Conservation (phyloP, 225 moss, liverwort and hornwort species). For the Lunularia cruciata region DNA sequence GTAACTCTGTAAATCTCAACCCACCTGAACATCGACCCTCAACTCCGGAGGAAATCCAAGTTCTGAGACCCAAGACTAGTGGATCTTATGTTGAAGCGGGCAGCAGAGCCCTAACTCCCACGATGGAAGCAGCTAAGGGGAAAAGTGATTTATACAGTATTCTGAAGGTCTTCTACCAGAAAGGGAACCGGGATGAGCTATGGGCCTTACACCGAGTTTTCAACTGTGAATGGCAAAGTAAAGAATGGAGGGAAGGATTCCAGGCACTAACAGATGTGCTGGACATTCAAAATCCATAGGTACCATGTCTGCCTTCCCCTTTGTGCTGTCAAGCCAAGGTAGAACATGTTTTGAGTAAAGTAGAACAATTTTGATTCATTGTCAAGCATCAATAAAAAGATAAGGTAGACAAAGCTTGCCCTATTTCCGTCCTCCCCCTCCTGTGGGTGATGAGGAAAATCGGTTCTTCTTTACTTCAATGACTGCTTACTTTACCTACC, state of each 20-base stretch:
- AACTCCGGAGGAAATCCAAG: conserved; percentile 31
- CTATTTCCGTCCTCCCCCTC: background rate
- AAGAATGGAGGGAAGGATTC: conserved; percentile 51
- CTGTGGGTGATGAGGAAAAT: background rate
- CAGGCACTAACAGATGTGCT: conserved; percentile 48
- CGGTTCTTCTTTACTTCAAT: too few species aligned
- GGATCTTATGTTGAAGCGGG: conserved; percentile 29
- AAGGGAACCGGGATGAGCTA: conserved; percentile 43
- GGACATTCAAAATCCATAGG: conserved; percentile 25
- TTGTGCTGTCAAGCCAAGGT: background rate
- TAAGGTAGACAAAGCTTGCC: conserved; percentile 9
- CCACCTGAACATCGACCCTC: conserved; percentile 29
- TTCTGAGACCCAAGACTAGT: conserved; percentile 25
- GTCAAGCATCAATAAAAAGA: conserved; percentile 27
- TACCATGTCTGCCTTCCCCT: background rate
- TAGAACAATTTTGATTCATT: conserved; percentile 46
- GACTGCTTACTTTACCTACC: too few species aligned
- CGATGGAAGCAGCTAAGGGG: conserved; percentile 9
- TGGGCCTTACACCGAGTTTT: conserved; percentile 46
- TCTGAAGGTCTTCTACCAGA: conserved; percentile 45
- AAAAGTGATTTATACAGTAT: conserved; percentile 34
- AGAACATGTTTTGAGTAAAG: conserved; percentile 13
- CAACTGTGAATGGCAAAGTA: conserved; percentile 42
- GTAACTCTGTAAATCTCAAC: background rate
- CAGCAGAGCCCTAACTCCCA: conserved; percentile 32